Conservation (phyloP, 2,329 filamentous ascomycete genomes). For the Aspergillus hiratsukae region DNA sequence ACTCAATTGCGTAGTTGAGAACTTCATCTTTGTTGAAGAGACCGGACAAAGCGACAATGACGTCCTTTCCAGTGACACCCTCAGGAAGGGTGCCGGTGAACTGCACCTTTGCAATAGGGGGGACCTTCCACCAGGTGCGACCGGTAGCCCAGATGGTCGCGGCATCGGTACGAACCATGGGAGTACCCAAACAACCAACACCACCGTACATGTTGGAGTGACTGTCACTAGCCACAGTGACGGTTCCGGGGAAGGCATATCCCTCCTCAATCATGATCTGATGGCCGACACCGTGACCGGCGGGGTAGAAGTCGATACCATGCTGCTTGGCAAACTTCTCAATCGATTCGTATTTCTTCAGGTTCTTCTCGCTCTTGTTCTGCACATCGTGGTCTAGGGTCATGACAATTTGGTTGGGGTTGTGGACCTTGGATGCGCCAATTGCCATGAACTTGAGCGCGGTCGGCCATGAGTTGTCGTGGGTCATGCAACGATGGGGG, state of each 20-base stretch:
- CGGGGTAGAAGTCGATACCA: slow-evolving; percentile 71
- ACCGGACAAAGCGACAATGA: slow-evolving; percentile 83
- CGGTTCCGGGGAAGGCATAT: slow-evolving; percentile 77
- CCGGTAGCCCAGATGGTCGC: slow-evolving; percentile 81
- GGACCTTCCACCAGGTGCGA: slow-evolving; percentile 83
- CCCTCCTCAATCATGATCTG: slow-evolving; percentile 73
- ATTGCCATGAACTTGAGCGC: slow-evolving; percentile 78
- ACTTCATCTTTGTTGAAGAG: slow-evolving; percentile 85
- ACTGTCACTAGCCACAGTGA: slow-evolving; percentile 66
- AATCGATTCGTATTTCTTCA: slow-evolving; percentile 79
- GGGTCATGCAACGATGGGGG: slow-evolving; percentile 75
- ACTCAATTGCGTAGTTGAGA: slow-evolving; percentile 86
- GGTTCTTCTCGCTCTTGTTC: slow-evolving; percentile 70
- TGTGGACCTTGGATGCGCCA: slow-evolving; percentile 67
- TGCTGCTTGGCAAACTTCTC: slow-evolving; percentile 76
- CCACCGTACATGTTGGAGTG: slow-evolving; percentile 84
- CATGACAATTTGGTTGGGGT: slow-evolving; percentile 72
- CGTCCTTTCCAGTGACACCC: slow-evolving; percentile 88
- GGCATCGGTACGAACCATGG: slow-evolving; percentile 83
- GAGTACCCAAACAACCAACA: slow-evolving; percentile 69
- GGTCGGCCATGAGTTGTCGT: slow-evolving; percentile 78
- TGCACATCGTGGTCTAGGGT: slow-evolving; percentile 86
- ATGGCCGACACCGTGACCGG: slow-evolving; percentile 79
- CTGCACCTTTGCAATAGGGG: slow-evolving; percentile 75
- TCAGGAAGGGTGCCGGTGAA: slow-evolving; percentile 69